Evolutionary conservation across 2,329 filamentous ascomycete genomes (phyloP).

Genomic region (Talaromyces sp.): DNA sequence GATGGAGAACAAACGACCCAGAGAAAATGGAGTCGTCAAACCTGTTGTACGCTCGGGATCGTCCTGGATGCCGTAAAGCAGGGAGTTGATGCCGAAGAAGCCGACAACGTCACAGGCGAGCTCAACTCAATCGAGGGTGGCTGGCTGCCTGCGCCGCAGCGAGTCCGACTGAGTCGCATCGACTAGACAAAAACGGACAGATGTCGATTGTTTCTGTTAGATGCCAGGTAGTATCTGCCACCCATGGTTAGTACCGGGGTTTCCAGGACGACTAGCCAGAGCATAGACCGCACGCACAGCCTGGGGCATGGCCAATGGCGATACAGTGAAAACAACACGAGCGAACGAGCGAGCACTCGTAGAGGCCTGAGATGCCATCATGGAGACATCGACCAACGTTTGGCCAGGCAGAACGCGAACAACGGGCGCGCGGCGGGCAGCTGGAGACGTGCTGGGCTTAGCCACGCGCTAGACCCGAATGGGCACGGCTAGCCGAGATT

Average conservation of each 20-base stretch:
- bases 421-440: background rate
- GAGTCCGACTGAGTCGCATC: background rate
- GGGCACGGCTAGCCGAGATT: background rate
- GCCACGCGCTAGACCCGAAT: background rate
- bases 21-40: background rate
- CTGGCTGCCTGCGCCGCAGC: background rate
- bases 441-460: background rate
- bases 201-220: background rate
- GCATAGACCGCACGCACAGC: background rate
- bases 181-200: background rate
- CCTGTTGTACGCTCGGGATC: background rate
- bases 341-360: background rate
- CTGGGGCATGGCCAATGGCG: background rate
- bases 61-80: background rate
- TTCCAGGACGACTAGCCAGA: background rate
- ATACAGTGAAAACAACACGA: background rate
- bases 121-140: background rate
- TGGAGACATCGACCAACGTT: background rate
- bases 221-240: background rate
- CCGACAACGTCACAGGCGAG: background rate
- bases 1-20: background rate
- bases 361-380: background rate
- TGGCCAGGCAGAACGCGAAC: background rate
- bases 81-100: background rate
- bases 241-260: background rate